These are phyloP conservation scores for Auriscalpium vulgare DNA, from an alignment of 768 basidiomycete species.

Conservation along the genomic window DNA sequence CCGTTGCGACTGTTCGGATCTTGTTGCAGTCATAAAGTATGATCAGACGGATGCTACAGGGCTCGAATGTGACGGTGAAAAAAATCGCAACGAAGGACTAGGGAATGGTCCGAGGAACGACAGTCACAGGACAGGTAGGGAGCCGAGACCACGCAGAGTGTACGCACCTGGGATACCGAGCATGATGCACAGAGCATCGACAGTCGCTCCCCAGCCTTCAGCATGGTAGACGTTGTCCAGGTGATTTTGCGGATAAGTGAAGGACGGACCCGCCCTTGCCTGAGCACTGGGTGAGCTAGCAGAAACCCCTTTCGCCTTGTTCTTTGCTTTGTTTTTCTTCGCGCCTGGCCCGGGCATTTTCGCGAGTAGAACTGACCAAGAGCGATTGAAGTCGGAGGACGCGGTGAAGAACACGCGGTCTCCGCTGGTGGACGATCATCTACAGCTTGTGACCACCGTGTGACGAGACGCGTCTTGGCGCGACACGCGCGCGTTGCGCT, in stretches of 20 bases:
- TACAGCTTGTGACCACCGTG: no score
- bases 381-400: no score
- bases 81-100: background rate
- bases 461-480: no score
- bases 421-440: no score
- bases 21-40: constrained; percentile 14
- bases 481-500: no score
- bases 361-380: no score
- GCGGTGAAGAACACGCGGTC: no score
- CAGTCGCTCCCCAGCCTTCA: constrained; percentile 40
- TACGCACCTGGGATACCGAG: constrained; percentile 50
- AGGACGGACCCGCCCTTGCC: background rate
- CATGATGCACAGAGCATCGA: constrained; percentile 38
- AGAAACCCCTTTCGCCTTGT: background rate
- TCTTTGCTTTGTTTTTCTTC: background rate
- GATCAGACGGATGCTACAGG: no score
- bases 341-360: background rate
- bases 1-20: constrained; percentile 50
- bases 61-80: constrained; percentile 1
- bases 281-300: background rate
- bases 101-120: background rate
- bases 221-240: constrained; percentile 40
- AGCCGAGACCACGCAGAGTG: no score
- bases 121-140: no score
- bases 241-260: constrained; percentile 9